phyloP scores from a whole-genome alignment of 78 protist genomes.

The Tieghemostelium lacteum region DNA sequence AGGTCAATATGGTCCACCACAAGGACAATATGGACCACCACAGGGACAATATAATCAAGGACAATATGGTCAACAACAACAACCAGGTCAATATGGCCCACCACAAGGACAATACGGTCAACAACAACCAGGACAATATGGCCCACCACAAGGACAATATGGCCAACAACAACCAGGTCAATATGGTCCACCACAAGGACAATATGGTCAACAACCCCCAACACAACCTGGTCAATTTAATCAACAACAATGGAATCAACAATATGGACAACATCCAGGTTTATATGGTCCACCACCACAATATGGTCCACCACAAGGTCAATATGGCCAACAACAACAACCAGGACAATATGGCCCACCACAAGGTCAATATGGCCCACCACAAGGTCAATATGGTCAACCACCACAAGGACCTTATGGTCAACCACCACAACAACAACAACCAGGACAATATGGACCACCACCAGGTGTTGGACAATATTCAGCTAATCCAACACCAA shows the following conservation, averaged over 20 bases:
- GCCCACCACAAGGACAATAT: neutral
- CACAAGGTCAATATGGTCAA: neutral
- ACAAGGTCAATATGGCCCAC: neutral
- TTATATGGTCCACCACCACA: neutral
- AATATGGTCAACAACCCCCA: neutral
- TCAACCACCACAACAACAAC: neutral
- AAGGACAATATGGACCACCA: slow-evolving; percentile 23
- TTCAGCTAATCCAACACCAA: neutral
- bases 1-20: slow-evolving; percentile 6
- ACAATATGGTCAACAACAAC: slow-evolving; percentile 15
- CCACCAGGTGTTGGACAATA: slow-evolving; percentile 21
- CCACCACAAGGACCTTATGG: slow-evolving; percentile 12
- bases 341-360: neutral
- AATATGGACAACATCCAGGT: slow-evolving; percentile 3
- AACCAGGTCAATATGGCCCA: neutral
- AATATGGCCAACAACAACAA: neutral
- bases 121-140: neutral
- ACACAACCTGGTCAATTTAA: slow-evolving; percentile 11
- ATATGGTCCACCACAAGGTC: neutral
- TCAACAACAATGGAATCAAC: neutral
- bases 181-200: slow-evolving; percentile 2
- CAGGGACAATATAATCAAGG: neutral
- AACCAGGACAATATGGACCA: slow-evolving; percentile 15
- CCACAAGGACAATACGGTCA: neutral
- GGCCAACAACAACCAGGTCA: neutral